Evolutionary conservation across 148 eudicot species (phyloP), one percentile per base, ranked within the genome.

Genomic region (Gaultheria prostrata): DNA sequence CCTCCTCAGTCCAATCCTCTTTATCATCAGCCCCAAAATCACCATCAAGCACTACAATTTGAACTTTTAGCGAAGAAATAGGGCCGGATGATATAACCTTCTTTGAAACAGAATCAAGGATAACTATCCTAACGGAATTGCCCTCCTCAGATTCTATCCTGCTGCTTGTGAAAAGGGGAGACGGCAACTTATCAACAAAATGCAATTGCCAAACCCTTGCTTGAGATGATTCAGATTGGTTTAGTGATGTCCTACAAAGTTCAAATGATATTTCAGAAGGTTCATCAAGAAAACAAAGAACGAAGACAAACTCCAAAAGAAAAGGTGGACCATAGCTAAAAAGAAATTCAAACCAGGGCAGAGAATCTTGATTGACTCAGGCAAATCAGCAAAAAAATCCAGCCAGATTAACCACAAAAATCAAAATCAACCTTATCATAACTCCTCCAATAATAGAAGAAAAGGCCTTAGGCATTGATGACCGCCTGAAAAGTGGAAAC

Each of bases 91-190:
- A n/a, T 63, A 95, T 84, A 35, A 86, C 63, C 30, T 84, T 67
- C 33, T 85, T 78, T 0, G 95, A 82, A 1, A n/a, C 45, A 67
- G 93, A 85, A 84, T 94, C 98, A 79, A 84, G 77, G 57, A 95
- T 71, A 54, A 84, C 85, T 78, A 95, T 85, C 87, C 87, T 86
- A 30, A 95, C 20, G 14, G 89, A 83, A 54, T 79, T 77, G 59
- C 69, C 67, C 56, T 85, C 90, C 76, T 86, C 88, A 53, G 94
- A 87, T 83, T 82, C 84, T 53, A 95, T 80, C 72, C 70, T 89
- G 59, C 90, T 90, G 35, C 90, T 87, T 2, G 98, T 95, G 63
- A 92, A 95, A n/a, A 94, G 82, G 14, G 84, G 90, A 33, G 83
- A 57, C 51, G 92, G 92, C 50, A 92, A 70, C 48, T 88, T 88